Percentiles rank a stretch among this genome's conserved stretches.
These are phyloP conservation scores for Gastrolobium bilobum DNA, from an alignment of 306 rosid genomes.

Conservation along the genomic window DNA sequence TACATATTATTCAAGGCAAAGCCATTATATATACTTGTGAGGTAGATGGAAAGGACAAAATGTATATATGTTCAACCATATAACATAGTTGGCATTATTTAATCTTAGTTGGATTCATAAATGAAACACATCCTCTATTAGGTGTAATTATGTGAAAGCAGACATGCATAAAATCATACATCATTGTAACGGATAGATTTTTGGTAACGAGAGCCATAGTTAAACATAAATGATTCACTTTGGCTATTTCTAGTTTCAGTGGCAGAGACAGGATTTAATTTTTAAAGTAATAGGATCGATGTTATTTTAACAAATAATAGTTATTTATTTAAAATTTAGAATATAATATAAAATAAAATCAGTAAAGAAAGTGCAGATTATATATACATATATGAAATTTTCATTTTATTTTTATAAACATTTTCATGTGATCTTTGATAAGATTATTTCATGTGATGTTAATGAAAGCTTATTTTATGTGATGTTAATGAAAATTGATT, in stretches of 20 bases:
- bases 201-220: slow-evolving; percentile 40
- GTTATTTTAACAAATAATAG: too few species aligned
- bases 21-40: neutral
- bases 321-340: too few species aligned
- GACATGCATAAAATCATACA: neutral
- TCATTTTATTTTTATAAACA: too few species aligned
- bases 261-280: too few species aligned
- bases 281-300: too few species aligned
- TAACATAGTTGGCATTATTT: neutral
- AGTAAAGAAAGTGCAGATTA: too few species aligned
- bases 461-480: too few species aligned
- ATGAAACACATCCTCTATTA: slow-evolving; percentile 32
- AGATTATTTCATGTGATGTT: too few species aligned
- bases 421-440: too few species aligned
- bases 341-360: too few species aligned
- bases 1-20: neutral
- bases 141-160: slow-evolving; percentile 19
- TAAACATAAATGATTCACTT: slow-evolving; percentile 41
- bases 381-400: too few species aligned
- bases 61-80: neutral
- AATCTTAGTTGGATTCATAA: slow-evolving; percentile 36
- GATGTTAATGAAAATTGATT: too few species aligned
- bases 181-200: slow-evolving; percentile 37
- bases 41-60: neutral
- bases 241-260: slow-evolving; percentile 45